Conservation (phyloP, 2,329 filamentous ascomycete species). For the Ophiostoma piceae region DNA sequence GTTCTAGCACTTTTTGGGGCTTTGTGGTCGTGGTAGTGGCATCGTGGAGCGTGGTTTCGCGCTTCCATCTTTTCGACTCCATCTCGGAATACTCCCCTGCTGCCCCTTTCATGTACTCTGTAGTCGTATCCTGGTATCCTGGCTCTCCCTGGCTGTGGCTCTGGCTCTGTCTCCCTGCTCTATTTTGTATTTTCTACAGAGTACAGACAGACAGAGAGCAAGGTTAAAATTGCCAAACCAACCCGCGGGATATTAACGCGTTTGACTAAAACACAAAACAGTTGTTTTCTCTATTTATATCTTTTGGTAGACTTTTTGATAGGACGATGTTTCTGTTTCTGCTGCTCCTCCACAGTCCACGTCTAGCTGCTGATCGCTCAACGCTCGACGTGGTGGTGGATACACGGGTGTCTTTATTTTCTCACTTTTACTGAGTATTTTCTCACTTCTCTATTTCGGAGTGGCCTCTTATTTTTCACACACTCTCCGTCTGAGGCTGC, state of each 20-base stretch:
- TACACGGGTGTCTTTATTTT: background rate
- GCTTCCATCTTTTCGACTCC: background rate
- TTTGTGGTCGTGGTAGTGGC: background rate
- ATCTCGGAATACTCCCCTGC: background rate
- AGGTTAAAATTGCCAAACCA: slow-evolving; percentile 10
- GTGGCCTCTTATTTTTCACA: too few relatives aligned
- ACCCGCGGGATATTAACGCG: slow-evolving; percentile 8
- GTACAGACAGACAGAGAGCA: background rate
- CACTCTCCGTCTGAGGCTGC: background rate
- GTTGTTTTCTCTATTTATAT: slow-evolving; percentile 9
- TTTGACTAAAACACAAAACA: slow-evolving; percentile 15
- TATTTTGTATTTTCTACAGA: background rate
- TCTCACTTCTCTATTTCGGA: background rate
- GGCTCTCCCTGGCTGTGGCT: background rate
- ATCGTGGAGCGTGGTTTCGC: background rate
- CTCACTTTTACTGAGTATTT: background rate
- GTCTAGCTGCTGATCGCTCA: slow-evolving; percentile 20
- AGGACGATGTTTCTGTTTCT: background rate
- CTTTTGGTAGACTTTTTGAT: background rate
- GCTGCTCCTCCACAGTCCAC: slow-evolving; percentile 11
- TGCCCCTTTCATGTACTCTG: background rate
- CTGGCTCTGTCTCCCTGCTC: background rate
- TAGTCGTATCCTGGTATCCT: background rate
- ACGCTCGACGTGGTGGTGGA: slow-evolving; percentile 8
- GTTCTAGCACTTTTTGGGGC: background rate